Base-by-base conservation (phyloP, 352 stramenopile genomes). In the Achlya hypogyna region DNA sequence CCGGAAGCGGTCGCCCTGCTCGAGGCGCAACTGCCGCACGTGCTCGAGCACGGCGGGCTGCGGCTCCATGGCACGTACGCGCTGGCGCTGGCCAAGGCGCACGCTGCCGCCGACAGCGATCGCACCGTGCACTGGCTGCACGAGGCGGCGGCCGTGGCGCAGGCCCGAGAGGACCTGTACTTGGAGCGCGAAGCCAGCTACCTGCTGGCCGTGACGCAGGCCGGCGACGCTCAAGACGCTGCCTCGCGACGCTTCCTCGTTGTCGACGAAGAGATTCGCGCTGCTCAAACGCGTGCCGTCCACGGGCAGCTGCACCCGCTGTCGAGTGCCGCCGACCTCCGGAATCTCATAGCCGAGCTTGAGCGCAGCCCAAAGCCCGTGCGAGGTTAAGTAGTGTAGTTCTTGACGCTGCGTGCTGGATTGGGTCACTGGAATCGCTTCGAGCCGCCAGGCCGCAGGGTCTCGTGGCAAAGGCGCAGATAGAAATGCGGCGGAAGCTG, bases 41-140 rank as follows among this genome's bases (percentile, higher is more conserved):
- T 87, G 22, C 67, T 82, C 51, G 72, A 84, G 69, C 69, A 77
- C 52, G 76, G 63, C 45, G 72, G 84, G 65, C 52, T 78, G 27
- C 77, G 63, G 49, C 76, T 77, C 51, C 72, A 80, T 34, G 78
- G 56, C 0, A 71, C 87, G 38, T 77, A 74, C 49, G 79, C 62
- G 31, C 69, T 86, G 51, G 82, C 73, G 27, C 53, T 86, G 20
- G 70, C 75, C 1, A 83, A 82, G 42, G 76, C 71, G 28, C 45
- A 75, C 35, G 53, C 73, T 25, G 63, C 23, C 58, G 5, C 34
- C 45, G 20, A 63, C n/a, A 12, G 20, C 42, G 2, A 60, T 28
- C 2, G 51, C 27, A 53, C n/a, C n/a, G n/a, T n/a, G n/a, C n/a
- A n/a, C n/a, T 64, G 40, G 40, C n/a, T 60, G 1, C 5, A 9